Conservation (phyloP, 176 grass and related monocot species). For the Hsuehochloa calcarea region DNA sequence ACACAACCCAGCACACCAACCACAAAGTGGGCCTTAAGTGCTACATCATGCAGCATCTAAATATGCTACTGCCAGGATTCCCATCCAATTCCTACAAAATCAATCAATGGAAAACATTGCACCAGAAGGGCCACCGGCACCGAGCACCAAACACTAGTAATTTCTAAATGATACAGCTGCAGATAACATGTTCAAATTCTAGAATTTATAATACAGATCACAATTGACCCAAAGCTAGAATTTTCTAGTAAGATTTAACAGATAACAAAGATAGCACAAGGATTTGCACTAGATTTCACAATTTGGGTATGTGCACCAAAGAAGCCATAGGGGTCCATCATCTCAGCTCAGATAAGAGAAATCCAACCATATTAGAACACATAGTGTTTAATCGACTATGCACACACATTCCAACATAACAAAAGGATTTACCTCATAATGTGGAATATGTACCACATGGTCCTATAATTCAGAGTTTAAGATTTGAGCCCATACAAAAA, state of each 20-base stretch:
- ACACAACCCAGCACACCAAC: not conserved
- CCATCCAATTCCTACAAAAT: not conserved
- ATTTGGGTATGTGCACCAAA: not conserved
- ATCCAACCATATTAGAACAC: not conserved
- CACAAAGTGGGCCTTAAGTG: not conserved
- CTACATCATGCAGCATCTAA: constrained; percentile 5
- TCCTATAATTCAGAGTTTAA: not conserved
- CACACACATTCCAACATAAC: not conserved
- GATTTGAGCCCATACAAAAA: not conserved
- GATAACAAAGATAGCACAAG: not conserved
- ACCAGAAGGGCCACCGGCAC: not conserved
- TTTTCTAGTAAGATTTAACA: not conserved
- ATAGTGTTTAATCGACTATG: not conserved
- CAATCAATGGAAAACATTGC: not conserved
- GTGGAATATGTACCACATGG: not conserved
- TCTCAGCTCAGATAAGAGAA: not conserved
- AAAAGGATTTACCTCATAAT: constrained; percentile 4
- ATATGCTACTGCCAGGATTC: not conserved
- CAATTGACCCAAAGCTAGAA: not conserved
- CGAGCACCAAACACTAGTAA: not conserved
- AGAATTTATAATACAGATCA: not conserved
- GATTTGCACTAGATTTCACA: not conserved
- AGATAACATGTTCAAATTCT: not conserved
- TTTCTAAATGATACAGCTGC: not conserved
- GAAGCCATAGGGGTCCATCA: not conserved